Conservation (phyloP, 192 early-diverging fungal genomes). For the Podila epicladia region DNA sequence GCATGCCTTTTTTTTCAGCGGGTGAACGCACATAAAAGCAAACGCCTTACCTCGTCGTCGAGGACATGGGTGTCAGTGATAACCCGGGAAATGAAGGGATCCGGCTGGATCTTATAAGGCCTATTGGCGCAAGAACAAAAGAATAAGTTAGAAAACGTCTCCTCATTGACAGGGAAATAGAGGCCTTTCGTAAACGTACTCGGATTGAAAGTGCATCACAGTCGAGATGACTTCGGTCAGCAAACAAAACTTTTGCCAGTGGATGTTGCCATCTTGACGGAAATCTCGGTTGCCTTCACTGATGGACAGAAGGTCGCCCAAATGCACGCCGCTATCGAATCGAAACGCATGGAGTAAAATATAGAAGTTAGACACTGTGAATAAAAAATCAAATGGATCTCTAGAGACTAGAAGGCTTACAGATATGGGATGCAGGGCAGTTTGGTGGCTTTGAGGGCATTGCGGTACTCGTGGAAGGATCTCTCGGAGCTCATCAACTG, state of each 20-base stretch:
- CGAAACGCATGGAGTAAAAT: no score
- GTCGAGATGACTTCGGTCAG: conserved; percentile 73
- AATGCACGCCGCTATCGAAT: conserved; percentile 62
- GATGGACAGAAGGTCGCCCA: conserved; percentile 76
- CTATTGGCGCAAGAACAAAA: background rate
- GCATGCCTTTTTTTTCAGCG: no score
- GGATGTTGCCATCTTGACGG: conserved; percentile 70
- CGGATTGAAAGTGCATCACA: conserved; percentile 64
- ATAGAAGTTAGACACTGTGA: no score
- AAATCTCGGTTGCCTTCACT: conserved; percentile 76
- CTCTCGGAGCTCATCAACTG: conserved; percentile 73
- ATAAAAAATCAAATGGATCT: no score
- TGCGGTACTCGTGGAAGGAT: conserved; percentile 73
- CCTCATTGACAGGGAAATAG: background rate
- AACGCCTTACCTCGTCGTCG: conserved; percentile 32
- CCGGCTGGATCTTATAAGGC: conserved; percentile 44
- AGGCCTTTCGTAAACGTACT: background rate
- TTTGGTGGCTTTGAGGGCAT: conserved; percentile 64
- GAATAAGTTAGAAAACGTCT: background rate
- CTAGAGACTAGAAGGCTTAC: conserved; percentile 11
- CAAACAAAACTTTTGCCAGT: conserved; percentile 77
- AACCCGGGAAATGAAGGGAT: conserved; percentile 44
- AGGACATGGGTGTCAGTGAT: conserved; percentile 48
- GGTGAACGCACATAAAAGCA: no score
- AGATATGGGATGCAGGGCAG: conserved; percentile 80